Base-by-base conservation (phyloP, 768 basidiomycete genomes). In the Ramaria sp. region DNA sequence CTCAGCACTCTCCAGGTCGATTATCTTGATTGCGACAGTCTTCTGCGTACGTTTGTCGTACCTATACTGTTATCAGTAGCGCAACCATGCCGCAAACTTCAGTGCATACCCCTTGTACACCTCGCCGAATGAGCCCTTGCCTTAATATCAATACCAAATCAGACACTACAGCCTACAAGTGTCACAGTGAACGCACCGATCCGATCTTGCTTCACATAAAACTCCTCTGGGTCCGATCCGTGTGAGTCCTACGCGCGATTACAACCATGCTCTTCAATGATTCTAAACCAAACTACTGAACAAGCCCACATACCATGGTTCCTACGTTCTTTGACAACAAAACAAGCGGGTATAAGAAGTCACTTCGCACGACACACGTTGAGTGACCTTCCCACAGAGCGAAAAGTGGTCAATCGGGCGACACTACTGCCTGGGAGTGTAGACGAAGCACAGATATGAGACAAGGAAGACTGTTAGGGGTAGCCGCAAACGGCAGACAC, bases 1-100 rank as follows among this genome's bases (percentile, higher is more conserved):
- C 71, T 98, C 96, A 52, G 96, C 96, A 67, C 90, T 92, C 72
- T 99, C 96, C 33, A 99, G 81, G 75, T 98, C 94, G 69, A 99
- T 98, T 64, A 98, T 95, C 84, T 94, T 99, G 77, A 99, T 98
- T 46, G 96, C 96, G 24, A 99, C 96, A 0, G 95, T 93, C 75
- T 87, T 88, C 70, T 93, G 90, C 24, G 94, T 96, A 59, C 91
- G 80, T 68, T 91, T 91, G 73, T 98, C 94, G 66, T 90, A 97
- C 57, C 94, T 96, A 63, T 6, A 51, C 17, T 51, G 27, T 19
- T 4, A 10, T 39, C 2, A 30, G 54, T 49, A 63, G 50, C 47
- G 37, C 47, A 57, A 59, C 51, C 55, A 47, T 54, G 47, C 39
- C 13, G 38, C 59, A 19, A 52, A 20, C 37, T 41, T 9, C 13